Percentiles rank a stretch among this genome's conserved stretches.
phyloP scores from a whole-genome alignment of 1,284 basidiomycete genomes.

The Somion occarium region DNA sequence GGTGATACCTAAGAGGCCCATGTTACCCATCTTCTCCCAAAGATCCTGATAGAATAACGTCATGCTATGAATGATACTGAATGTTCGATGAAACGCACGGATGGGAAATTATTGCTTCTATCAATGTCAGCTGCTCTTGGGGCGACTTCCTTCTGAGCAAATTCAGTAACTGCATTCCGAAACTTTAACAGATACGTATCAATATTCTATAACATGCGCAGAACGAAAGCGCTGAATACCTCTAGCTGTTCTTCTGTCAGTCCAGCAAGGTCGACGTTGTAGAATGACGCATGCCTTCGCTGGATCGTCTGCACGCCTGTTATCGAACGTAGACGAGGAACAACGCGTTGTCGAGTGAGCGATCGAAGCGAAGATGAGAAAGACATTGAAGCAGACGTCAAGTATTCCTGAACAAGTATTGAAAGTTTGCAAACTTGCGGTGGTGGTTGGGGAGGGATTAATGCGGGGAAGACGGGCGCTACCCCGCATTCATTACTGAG shows the following conservation, averaged over 20 bases:
- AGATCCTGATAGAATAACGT: slow-evolving; percentile 69
- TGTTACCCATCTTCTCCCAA: slow-evolving; percentile 85
- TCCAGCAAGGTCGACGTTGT: slow-evolving; percentile 77
- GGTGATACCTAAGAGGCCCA: slow-evolving; percentile 84
- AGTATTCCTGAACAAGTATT: too few species aligned
- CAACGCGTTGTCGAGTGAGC: neutral
- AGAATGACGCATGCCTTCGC: slow-evolving; percentile 47
- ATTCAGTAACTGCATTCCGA: slow-evolving; percentile 70
- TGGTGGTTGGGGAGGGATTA: neutral
- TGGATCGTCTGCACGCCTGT: slow-evolving; percentile 1
- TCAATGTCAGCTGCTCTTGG: slow-evolving; percentile 84
- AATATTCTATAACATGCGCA: neutral
- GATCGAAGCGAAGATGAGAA: neutral
- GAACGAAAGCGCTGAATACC: slow-evolving; percentile 40
- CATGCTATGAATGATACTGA: too few species aligned
- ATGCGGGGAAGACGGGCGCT: neutral
- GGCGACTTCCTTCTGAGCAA: slow-evolving; percentile 76
- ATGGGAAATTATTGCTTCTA: slow-evolving; percentile 74
- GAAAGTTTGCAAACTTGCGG: neutral
- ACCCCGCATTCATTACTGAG: neutral
- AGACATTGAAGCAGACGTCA: slow-evolving; percentile 4
- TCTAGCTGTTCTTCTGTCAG: slow-evolving; percentile 81
- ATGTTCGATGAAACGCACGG: slow-evolving; percentile 44
- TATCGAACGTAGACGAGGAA: too few species aligned
- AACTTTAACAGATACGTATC: slow-evolving; percentile 47